A percentile compares a stretch with the other conserved stretches of the same genome.
phyloP scores from a whole-genome alignment of 2,329 filamentous ascomycete species.

The Colletotrichum magnum region DNA sequence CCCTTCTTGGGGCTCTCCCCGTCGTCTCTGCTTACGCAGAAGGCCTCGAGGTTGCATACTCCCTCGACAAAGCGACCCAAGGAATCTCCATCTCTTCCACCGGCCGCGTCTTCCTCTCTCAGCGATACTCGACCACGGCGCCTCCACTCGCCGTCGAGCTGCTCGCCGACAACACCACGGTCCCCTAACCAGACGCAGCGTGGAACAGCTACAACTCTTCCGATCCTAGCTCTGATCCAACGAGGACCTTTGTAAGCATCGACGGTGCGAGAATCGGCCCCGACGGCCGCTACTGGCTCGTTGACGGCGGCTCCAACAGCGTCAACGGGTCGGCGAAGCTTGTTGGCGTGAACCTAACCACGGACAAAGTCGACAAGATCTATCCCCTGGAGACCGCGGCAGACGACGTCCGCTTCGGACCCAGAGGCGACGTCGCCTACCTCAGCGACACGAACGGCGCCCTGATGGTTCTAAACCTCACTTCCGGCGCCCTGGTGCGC shows the following conservation, averaged over 20 bases:
- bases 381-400: slow-evolving; percentile 23
- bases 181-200: background rate
- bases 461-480: slow-evolving; percentile 11
- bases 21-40: background rate
- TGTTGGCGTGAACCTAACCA: slow-evolving; percentile 16
- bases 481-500: background rate
- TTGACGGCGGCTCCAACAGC: slow-evolving; percentile 7
- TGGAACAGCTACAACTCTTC: slow-evolving; percentile 21
- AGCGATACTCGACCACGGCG: slow-evolving; percentile 19
- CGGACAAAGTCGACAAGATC: slow-evolving; percentile 18
- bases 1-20: background rate
- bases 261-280: slow-evolving; percentile 15
- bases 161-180: slow-evolving; percentile 12
- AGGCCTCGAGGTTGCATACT: slow-evolving; percentile 6
- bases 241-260: slow-evolving; percentile 21
- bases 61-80: slow-evolving; percentile 11
- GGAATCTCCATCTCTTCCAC: slow-evolving; percentile 21
- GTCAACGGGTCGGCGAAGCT: slow-evolving; percentile 22
- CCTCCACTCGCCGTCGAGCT: slow-evolving; percentile 11
- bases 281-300: slow-evolving; percentile 23
- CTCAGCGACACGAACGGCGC: slow-evolving; percentile 27
- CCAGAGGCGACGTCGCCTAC: slow-evolving; percentile 9
- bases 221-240: slow-evolving; percentile 10
- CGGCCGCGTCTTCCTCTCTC: slow-evolving; percentile 20
- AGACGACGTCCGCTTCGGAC: slow-evolving; percentile 21